phyloP scores from a whole-genome alignment of 441 rosid genomes.

The Eruca vesicaria region DNA sequence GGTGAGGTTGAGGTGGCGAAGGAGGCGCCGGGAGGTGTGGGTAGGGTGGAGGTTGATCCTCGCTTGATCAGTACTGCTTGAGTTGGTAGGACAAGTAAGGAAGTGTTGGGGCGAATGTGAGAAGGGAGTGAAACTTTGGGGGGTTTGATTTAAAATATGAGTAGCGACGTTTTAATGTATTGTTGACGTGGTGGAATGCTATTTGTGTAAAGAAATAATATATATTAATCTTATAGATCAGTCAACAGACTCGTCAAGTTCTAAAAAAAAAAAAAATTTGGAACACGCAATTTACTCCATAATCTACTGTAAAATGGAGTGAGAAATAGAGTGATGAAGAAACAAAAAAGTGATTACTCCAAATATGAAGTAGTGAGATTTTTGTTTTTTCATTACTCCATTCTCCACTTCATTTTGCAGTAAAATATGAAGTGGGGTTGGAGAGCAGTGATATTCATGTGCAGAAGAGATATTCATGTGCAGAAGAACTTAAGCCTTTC shows the following conservation, averaged over 20 bases:
- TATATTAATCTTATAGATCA: neutral
- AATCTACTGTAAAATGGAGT: too few species aligned
- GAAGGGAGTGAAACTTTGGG: neutral
- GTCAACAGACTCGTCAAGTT: neutral
- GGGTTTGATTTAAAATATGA: neutral
- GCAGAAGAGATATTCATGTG: too few species aligned
- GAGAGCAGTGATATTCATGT: too few species aligned
- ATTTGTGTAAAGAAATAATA: neutral
- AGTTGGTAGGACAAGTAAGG: neutral
- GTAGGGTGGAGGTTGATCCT: conserved; percentile 61
- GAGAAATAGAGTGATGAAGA: too few species aligned
- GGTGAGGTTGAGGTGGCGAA: conserved; percentile 70
- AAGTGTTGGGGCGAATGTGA: conserved; percentile 8
- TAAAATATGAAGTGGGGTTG: too few species aligned
- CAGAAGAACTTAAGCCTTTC: conserved; percentile 95
- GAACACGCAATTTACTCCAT: too few species aligned
- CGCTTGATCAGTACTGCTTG: conserved; percentile 13
- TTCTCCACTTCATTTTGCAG: too few species aligned
- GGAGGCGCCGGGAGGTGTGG: conserved; percentile 50
- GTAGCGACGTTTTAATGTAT: neutral
- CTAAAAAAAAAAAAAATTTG: neutral
- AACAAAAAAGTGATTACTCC: too few species aligned
- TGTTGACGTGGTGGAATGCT: neutral
- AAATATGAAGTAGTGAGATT: too few species aligned
- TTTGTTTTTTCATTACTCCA: too few species aligned